A percentile compares a stretch with the other conserved stretches of the same genome.
Conservation (phyloP, 164 flowering plant species). For the Hamamelis virginiana region DNA sequence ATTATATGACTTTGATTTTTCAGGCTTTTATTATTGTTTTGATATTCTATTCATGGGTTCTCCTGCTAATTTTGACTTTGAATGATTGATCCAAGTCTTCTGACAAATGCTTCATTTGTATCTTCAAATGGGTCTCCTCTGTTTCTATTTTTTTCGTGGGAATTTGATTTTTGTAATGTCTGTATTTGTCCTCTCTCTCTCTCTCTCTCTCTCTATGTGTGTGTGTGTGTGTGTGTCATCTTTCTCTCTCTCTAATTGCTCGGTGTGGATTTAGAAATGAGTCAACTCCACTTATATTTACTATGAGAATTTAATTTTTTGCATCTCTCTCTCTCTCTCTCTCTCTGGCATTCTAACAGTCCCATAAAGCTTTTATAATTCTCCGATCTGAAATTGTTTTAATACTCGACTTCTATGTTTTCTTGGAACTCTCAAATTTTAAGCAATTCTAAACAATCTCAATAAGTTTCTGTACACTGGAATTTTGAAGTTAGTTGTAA, state of each 20-base stretch:
- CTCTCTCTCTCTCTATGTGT: no score
- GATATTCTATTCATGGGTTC: neutral
- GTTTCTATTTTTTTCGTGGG: neutral
- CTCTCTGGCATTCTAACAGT: no score
- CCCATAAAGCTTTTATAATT: neutral
- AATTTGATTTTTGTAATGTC: neutral
- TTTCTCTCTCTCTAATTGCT: neutral
- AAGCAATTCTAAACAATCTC: neutral
- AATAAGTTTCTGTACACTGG: neutral
- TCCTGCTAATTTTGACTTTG: neutral
- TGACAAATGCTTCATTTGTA: neutral
- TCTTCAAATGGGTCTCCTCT: constrained; percentile 5
- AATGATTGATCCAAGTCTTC: constrained; percentile 1
- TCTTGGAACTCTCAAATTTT: neutral
- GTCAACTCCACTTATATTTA: neutral
- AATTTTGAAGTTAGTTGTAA: neutral
- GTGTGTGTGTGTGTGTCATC: neutral
- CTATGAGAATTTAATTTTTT: no score
- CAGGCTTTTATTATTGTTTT: neutral
- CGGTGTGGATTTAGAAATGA: neutral
- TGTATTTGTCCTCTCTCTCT: neutral
- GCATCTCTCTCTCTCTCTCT: neutral
- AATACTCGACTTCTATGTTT: neutral
- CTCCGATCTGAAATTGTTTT: neutral
- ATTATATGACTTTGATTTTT: neutral